Evolutionary conservation across 768 basidiomycete species (phyloP), one percentile per base, ranked within the genome.

Genomic region (Strobilomyces dryophilus): DNA sequence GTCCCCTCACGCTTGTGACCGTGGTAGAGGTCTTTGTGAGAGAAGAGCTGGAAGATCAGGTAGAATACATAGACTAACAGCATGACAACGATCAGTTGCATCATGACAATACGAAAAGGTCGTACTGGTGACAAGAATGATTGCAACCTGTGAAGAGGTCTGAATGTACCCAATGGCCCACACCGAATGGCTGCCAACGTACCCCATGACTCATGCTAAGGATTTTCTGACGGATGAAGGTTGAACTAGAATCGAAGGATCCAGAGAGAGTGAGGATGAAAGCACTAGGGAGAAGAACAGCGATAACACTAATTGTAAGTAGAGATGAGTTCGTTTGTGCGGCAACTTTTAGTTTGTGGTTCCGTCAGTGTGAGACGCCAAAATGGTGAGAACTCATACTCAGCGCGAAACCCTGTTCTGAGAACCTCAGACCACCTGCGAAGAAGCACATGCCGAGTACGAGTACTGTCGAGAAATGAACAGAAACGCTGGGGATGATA

Each of bases 391-490:
- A 29, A 47, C n/a, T 67, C 83, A 51, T 61, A 90, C 89, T 83
- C 4, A 76, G 66, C 55, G 88, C 83, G 55, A 90, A 90, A 1
- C 80, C 85, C 67, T 92, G 90, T 62, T 92, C 87, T 4, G 85
- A 82, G 58, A 85, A 92, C 14, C 80, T 78, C 56, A 84, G 62
- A 0, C 89, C 89, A 14, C 90, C 89, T 0, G 89, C 90, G 55
- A 92, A 87, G 70, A 92, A 89, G 60, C 88, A 89, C 68, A 92
- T 81, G 17, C 91, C 91, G 10, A 92, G 78, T 14, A 93, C 89
- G 39, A 94, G 80, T 2, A 94, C 89, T 91, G 41, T 20, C n/a
- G 37, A 8, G 18, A 2, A 31, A 7, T 4, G 29, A 48, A 2
- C 47, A 52, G 47, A 32, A 37, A 32, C 9, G 18, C 9, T 1